Conservation (phyloP, 345 rosid species). For the Cardiospermum halicacabum region DNA sequence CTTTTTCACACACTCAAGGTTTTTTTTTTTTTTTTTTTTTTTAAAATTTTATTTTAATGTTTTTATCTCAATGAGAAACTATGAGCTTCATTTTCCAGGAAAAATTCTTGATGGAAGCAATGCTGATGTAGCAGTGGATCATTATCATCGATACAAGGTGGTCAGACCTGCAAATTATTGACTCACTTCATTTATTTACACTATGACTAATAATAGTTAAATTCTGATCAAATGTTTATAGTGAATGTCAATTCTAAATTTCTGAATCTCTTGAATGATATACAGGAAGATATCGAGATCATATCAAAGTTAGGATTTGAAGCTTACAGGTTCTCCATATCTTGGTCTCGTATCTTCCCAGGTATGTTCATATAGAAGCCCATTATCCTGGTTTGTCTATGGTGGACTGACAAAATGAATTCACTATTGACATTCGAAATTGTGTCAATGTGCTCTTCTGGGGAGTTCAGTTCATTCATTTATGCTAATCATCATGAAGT, state of each 20-base stretch:
- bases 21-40: too few relatives aligned
- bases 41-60: too few relatives aligned
- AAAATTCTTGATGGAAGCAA: constrained; percentile 63
- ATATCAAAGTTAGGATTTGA: constrained; percentile 61
- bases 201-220: too few relatives aligned
- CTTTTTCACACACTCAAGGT: constrained; percentile 68
- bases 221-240: too few relatives aligned
- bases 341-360: constrained; percentile 92
- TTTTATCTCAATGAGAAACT: too few relatives aligned
- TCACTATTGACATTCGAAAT: background rate
- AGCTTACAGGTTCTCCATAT: constrained; percentile 87
- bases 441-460: background rate
- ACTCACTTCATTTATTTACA: background rate
- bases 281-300: constrained; percentile 82
- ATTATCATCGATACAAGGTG: constrained; percentile 85
- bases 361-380: constrained; percentile 34
- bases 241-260: background rate
- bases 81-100: constrained; percentile 46
- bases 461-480: too few relatives aligned
- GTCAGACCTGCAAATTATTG: constrained; percentile 24
- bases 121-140: constrained; percentile 74
- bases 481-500: too few relatives aligned
- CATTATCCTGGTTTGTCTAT: constrained; percentile 12
- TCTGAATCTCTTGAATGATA: constrained; percentile 14
- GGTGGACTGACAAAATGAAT: constrained; percentile 4